These are phyloP conservation scores for Pigoraptor vietnamica DNA, from an alignment of 78 protist genomes.

Conservation along the genomic window DNA sequence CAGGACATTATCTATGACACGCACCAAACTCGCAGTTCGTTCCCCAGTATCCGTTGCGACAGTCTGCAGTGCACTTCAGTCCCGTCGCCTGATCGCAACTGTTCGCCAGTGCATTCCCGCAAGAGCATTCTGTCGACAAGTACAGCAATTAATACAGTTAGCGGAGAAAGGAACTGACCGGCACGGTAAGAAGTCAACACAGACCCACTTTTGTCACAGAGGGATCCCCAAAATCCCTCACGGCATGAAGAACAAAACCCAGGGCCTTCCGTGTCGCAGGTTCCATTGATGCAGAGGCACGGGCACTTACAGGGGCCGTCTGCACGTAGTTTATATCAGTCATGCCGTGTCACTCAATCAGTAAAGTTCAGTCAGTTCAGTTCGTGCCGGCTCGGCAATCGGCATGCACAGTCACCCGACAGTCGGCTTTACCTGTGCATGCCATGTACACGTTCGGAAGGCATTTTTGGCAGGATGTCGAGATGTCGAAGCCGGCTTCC, in stretches of 20 bases:
- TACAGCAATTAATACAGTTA: background rate
- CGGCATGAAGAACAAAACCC: background rate
- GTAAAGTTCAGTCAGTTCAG: background rate
- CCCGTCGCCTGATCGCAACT: background rate
- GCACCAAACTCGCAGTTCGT: background rate
- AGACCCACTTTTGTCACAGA: background rate
- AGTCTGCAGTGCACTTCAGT: background rate
- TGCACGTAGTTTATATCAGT: background rate
- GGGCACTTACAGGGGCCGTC: background rate
- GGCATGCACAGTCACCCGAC: background rate
- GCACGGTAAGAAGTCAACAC: background rate
- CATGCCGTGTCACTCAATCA: background rate
- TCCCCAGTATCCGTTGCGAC: background rate
- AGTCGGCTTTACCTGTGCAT: background rate
- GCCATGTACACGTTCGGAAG: background rate
- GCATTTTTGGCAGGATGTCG: background rate
- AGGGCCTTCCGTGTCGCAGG: background rate
- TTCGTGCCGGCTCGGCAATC: background rate
- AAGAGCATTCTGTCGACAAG: background rate
- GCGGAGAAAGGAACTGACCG: no score
- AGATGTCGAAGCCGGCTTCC: background rate
- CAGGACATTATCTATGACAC: no score
- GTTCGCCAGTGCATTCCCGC: background rate
- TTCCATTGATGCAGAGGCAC: background rate
- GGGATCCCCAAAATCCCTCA: background rate